A percentile compares a stretch with the other conserved stretches of the same genome.
phyloP scores from a whole-genome alignment of 169 alveolate species.

The Eimeria sp. region DNA sequence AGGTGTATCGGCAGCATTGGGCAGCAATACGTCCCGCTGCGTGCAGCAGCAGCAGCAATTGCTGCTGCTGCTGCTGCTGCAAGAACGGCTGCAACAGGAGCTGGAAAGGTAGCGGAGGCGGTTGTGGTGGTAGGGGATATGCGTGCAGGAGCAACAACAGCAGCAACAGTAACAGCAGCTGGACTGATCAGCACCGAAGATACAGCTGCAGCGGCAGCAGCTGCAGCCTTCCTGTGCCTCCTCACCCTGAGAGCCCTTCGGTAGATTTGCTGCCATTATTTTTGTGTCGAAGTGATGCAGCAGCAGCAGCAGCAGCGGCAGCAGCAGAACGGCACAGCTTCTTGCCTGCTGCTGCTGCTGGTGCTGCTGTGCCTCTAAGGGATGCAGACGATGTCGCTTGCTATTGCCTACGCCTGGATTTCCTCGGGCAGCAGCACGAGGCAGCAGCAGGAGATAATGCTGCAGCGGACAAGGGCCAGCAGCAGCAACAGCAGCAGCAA shows the following conservation, averaged over 20 bases:
- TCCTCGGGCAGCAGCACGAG: neutral
- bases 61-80: conserved; percentile 1
- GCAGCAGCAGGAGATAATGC: neutral
- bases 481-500: conserved; percentile 32
- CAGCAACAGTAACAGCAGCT: neutral
- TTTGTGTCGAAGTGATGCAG: neutral
- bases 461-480: neutral
- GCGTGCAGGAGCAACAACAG: neutral
- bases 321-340: conserved; percentile 60
- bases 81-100: neutral
- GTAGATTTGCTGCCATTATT: conserved; percentile 59
- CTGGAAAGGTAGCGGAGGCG: neutral
- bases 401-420: conserved; percentile 32
- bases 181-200: neutral
- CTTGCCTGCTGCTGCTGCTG: conserved; percentile 64
- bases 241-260: conserved; percentile 32
- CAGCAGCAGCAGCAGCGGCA: conserved; percentile 57
- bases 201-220: conserved; percentile 78
- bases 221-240: conserved; percentile 60
- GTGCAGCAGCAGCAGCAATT: conserved; percentile 51
- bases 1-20: conserved; percentile 64
- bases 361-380: conserved; percentile 31
- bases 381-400: conserved; percentile 61
- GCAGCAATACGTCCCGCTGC: neutral
- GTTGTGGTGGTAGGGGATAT: too few relatives aligned